These are phyloP conservation scores for Epichloe sylvatica DNA, from an alignment of 2,329 filamentous ascomycete species.

Conservation along the genomic window DNA sequence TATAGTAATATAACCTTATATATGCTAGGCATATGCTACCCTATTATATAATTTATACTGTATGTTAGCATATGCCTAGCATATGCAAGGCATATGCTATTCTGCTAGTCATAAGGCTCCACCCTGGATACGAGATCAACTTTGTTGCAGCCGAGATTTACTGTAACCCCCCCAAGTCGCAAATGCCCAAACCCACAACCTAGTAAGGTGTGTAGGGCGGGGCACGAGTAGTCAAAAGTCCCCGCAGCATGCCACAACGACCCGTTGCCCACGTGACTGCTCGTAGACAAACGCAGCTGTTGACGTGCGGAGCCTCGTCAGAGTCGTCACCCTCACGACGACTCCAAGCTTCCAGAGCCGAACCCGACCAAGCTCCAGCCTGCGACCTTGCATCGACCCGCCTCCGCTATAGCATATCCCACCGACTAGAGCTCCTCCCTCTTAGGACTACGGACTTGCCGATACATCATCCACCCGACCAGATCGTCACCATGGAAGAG, in stretches of 20 bases:
- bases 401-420: neutral
- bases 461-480: no score
- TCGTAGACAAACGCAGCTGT: neutral
- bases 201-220: no score
- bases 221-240: neutral
- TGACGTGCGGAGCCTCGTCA: conserved; percentile 10
- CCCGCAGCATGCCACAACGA: neutral
- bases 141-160: no score
- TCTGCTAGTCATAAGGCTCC: no score
- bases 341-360: neutral
- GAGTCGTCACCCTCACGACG: conserved; percentile 9
- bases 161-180: no score
- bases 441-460: neutral
- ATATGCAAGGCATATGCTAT: no score
- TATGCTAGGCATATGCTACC: no score
- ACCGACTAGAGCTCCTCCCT: neutral
- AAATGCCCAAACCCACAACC: no score
- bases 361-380: conserved; percentile 7
- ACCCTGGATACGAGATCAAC: no score
- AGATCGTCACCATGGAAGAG: conserved; percentile 37
- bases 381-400: conserved; percentile 1
- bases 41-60: no score
- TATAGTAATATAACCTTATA: no score
- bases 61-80: no score
- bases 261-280: neutral